Base-by-base conservation (phyloP, 257 asterid species). In the Mitragyna speciosa region DNA sequence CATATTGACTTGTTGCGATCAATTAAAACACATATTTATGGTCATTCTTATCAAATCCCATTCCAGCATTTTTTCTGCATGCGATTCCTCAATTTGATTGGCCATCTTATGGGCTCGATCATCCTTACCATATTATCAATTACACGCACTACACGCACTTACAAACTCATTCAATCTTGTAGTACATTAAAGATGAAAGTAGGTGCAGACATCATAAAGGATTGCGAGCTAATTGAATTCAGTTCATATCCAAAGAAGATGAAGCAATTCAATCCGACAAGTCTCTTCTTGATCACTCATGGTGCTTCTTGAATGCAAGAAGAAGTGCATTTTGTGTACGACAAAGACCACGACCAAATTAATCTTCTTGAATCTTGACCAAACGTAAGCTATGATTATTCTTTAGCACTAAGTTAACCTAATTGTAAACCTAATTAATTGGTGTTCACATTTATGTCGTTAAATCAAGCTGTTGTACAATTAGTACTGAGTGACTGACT, bases 351-450 rank as follows among this genome's bases (percentile, higher is more conserved):
- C n/a, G 83, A 81, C 90, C 86, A 75, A 87, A 36, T 36, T 36
- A 51, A 85, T 83, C 79, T 82, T 78, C 82, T 75, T 83, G 87
- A 77, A 80, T 76, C 82, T 75, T 83, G 87, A 77, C 84, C 80
- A 61, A 31, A 54, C 1, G 5, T 24, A 61, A 12, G 28, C 31
- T 15, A 63, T 52, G 3, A 16, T 70, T 79, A 17, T 16, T 79
- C 79, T 59, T 67, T 70, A 78, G 66, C 82, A 81, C 56, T 56
- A 78, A 79, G 70, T 76, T 31, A 81, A 84, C 86, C 88, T 77
- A 82, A 65, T 76, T 83, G 85, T 73, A 73, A 24, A 78, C 92
- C 90, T 84, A 82, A 87, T 89, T 80, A 87, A 89, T 85, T 2
- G 49, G 49, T 45, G 11, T 45, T 5, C 6, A 45, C 49, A 45